Base-by-base conservation (phyloP, 1,284 basidiomycete species). In the Thecaphora thlaspeos region DNA sequence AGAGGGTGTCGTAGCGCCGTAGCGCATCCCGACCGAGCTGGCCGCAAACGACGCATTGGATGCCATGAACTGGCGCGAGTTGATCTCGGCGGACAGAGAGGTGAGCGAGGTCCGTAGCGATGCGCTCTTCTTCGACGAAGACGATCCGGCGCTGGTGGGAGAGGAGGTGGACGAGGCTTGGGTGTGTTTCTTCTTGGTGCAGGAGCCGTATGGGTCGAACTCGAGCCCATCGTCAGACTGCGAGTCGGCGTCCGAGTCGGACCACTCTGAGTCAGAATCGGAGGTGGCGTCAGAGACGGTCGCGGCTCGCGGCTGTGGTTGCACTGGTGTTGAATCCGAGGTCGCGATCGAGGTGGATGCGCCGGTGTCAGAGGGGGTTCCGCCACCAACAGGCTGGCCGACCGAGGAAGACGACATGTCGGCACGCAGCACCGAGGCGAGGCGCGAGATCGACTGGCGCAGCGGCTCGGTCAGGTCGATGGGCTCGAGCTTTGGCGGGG, bases 391-490 rank as follows among this genome's bases (percentile, higher is more conserved):
- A n/a, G n/a, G n/a, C 40, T 28, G 5, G 26, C 38, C 28, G 26
- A 32, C 22, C 11, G 48, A 41, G 23, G 41, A 22, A 3, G 49
- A 38, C 8, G 59, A 50, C 21, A 54, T 40, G 26, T 61, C 55
- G n/a, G 37, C 37, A 40, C 49, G 52, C 15, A 75, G 62, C 15
- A 60, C 48, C 19, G 48, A 41, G 11, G 55, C 57, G 7, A 76
- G 60, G 14, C 50, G 49, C 18, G 61, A 49, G 53, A 76, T 56
- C 17, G 68, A 69, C 11, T 50, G 48, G 12, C 70, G 67, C 9
- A 76, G 48, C 11, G 66, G 60, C n/a, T 44, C 44, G 21, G 59
- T 66, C 8, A 76, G 34, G 41, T 76, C 66, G 51, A 76, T 73
- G 0, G 71, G 69, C 11, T 60, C 69, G 19, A 70, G 45, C 38